Evolutionary conservation across 257 asterid genomes (phyloP).

Genomic region (Primulina tabacum): DNA sequence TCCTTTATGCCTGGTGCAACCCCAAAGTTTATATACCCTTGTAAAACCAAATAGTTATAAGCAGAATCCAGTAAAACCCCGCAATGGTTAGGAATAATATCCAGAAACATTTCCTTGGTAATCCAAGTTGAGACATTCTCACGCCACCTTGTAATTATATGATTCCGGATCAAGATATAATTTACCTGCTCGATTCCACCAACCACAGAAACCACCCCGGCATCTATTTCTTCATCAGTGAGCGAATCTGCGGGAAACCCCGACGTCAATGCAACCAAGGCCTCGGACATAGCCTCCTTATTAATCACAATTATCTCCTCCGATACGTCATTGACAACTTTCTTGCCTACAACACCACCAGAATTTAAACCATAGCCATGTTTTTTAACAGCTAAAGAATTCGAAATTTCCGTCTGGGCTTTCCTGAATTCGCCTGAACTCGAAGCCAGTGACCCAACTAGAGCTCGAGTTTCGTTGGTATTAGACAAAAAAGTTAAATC

Average conservation of each 20-base stretch:
- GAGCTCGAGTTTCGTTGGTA: slow-evolving; percentile 22
- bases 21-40: slow-evolving; percentile 91
- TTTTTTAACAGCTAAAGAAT: slow-evolving; percentile 25
- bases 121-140: slow-evolving; percentile 75
- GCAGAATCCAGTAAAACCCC: slow-evolving; percentile 56
- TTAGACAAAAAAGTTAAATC: slow-evolving; percentile 28
- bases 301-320: slow-evolving; percentile 95
- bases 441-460: slow-evolving; percentile 36
- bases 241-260: slow-evolving; percentile 96
- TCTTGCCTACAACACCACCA: slow-evolving; percentile 22
- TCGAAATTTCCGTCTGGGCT: slow-evolving; percentile 34
- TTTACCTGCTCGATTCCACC: slow-evolving; percentile 98
- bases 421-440: slow-evolving; percentile 35
- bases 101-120: slow-evolving; percentile 70
- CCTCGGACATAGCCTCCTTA: slow-evolving; percentile 85
- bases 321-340: slow-evolving; percentile 43
- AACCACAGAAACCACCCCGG: slow-evolving; percentile 74
- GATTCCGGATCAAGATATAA: slow-evolving; percentile 79
- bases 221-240: slow-evolving; percentile 89
- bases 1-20: slow-evolving; percentile 76
- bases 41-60: slow-evolving; percentile 62
- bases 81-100: slow-evolving; percentile 73
- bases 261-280: slow-evolving; percentile 76
- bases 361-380: slow-evolving; percentile 26
- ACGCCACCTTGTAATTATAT: slow-evolving; percentile 79